Base-by-base conservation (phyloP, 148 eudicot genomes). In the Amaranthus cruentus region DNA sequence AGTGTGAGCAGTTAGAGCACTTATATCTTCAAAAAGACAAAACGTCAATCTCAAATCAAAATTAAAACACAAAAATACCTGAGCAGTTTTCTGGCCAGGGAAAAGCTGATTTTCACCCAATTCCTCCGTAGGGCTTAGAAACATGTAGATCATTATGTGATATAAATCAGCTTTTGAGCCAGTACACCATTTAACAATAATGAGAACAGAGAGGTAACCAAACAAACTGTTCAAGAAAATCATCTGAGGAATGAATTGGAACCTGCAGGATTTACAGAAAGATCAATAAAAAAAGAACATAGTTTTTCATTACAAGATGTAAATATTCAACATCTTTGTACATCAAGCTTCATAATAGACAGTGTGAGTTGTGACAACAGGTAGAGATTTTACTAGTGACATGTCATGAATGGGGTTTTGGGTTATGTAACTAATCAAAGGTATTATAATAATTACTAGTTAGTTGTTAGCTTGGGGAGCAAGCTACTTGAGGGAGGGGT, bases 101-200 rank as follows among this genome's bases (percentile, higher is more conserved):
- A 96, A 96, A 68, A 92, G 97, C 86, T 90, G 84, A 74, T 96
- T 96, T 78, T 96, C 99, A 66, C 94, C 96, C 46, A 92, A 82
- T 6, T 95, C 99, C 68, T 90, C 99, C 18, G 96, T 95, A 59
- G 97, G 99, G 80, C 88, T 83, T 46, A 83, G 73, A 75, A 77
- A 84, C 84, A 80, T 87, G 84, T 87, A 87, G 71, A 87, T 87
- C 89, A 87, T 87, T 59, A 76, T 71, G 73, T 84, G 89, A 69
- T 87, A 87, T 28, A 87, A 72, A 78, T 87, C 89, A 76, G 89
- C 89, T 77, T 87, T 75, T 67, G 89, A 87, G 62, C 89, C 89
- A 76, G 86, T 87, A 80, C 80, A 78, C 89, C 89, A 86, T 77
- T 86, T 86, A 59, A 86, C 38, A 76, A 86, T 68, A 59, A 86